These are phyloP conservation scores for Hypericum perforatum DNA, from an alignment of 345 rosid species.

Conservation along the genomic window DNA sequence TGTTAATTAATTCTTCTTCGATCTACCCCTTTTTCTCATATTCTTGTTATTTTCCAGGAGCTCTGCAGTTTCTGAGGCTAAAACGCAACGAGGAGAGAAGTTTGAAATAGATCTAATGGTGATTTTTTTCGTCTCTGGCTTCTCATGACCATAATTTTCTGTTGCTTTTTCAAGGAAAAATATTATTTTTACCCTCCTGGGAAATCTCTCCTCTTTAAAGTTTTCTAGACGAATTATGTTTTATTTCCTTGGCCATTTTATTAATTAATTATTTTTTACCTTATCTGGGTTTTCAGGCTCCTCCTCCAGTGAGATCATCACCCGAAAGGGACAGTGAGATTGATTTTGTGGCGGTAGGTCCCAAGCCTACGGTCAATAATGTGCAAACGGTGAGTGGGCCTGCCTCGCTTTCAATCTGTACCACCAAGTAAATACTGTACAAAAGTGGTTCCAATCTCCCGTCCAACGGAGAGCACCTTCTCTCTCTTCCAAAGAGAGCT, in stretches of 20 bases:
- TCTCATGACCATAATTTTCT: too few species aligned
- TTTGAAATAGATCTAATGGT: slow-evolving; percentile 99
- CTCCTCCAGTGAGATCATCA: slow-evolving; percentile 76
- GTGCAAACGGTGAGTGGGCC: slow-evolving; percentile 60
- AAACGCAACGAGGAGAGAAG: slow-evolving; percentile 51
- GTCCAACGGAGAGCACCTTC: too few species aligned
- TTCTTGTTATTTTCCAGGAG: slow-evolving; percentile 24
- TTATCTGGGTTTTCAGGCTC: slow-evolving; percentile 40
- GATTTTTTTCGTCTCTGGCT: slow-evolving; percentile 6
- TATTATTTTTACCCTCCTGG: not conserved
- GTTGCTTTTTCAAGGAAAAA: not conserved
- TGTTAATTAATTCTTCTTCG: not conserved
- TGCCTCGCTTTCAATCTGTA: not conserved
- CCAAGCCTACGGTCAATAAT: slow-evolving; percentile 42
- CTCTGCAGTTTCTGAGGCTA: slow-evolving; percentile 28
- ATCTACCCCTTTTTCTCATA: not conserved
- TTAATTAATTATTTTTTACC: not conserved
- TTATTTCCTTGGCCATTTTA: slow-evolving; percentile 1
- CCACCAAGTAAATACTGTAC: too few species aligned
- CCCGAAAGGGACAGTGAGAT: slow-evolving; percentile 68
- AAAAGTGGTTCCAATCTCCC: too few species aligned
- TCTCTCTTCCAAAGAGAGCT: too few species aligned
- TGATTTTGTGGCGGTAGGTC: slow-evolving; percentile 55
- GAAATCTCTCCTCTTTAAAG: not conserved
- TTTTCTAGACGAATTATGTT: not conserved